phyloP scores from a whole-genome alignment of 2,329 filamentous ascomycete species.

The Ascochyta rabiei region DNA sequence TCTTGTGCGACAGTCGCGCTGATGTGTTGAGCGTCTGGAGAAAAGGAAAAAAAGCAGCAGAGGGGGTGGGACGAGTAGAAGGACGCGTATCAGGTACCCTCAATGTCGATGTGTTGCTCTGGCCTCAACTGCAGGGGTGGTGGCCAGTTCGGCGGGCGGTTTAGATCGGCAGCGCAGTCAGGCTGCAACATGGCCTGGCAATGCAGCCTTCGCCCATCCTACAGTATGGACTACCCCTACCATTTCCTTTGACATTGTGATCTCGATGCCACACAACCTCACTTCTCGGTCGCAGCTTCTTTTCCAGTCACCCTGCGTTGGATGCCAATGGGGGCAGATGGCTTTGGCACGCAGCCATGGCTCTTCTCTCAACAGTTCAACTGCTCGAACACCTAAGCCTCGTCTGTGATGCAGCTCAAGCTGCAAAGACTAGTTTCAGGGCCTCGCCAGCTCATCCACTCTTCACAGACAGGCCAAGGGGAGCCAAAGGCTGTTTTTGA shows the following conservation, averaged over 20 bases:
- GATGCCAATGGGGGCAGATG: too few species aligned
- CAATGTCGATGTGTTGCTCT: constrained; percentile 41
- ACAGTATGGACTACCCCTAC: too few species aligned
- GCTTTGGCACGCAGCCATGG: too few species aligned
- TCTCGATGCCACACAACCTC: too few species aligned
- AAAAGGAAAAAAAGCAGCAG: neutral
- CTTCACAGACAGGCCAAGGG: neutral
- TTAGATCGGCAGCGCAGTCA: constrained; percentile 27
- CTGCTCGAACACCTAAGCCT: too few species aligned
- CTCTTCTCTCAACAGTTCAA: too few species aligned
- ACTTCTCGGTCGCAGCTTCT: too few species aligned
- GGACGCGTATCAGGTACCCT: constrained; percentile 27
- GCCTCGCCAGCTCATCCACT: neutral
- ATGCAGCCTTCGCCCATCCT: neutral
- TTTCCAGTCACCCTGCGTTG: too few species aligned
- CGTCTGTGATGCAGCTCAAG: too few species aligned
- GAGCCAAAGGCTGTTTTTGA: neutral
- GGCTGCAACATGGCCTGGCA: neutral
- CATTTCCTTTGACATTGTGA: too few species aligned
- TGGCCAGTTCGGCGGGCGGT: constrained; percentile 30
- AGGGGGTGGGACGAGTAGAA: constrained; percentile 2
- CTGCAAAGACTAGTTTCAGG: too few species aligned
- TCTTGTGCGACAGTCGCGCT: constrained; percentile 13
- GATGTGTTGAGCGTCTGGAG: neutral
- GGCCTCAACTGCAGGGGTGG: constrained; percentile 42